Conservation (phyloP, 1,284 basidiomycete genomes). For the Ustilago loliicola region DNA sequence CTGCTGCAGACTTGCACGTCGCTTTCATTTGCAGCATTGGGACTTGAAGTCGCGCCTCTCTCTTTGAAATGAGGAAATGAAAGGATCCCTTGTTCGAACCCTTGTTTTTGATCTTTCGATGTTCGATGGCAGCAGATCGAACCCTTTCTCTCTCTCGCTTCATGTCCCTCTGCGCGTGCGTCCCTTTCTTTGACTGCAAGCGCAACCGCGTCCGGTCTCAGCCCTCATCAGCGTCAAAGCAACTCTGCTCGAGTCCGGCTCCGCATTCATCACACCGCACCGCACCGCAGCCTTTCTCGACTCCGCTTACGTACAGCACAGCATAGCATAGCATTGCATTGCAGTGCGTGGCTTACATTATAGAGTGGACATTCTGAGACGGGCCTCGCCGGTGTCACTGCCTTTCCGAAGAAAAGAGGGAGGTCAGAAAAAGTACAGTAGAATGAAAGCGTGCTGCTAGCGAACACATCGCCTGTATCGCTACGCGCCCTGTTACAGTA, state of each 20-base stretch:
- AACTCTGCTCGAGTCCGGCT: not conserved
- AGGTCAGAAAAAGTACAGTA: not conserved
- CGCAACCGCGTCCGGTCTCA: not conserved
- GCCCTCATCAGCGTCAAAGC: no score
- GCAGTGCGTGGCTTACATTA: not conserved
- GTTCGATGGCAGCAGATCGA: no score
- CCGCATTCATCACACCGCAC: not conserved
- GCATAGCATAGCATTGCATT: not conserved
- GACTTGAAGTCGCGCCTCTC: no score
- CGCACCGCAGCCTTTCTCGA: not conserved
- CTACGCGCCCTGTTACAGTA: not conserved
- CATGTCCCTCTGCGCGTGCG: no score
- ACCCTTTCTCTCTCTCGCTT: not conserved
- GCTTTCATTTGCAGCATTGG: no score
- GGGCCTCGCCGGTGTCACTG: not conserved
- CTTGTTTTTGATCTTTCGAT: not conserved
- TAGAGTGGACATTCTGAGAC: not conserved
- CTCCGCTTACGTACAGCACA: not conserved
- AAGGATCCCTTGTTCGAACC: not conserved
- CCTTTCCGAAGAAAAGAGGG: not conserved
- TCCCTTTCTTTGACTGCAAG: not conserved
- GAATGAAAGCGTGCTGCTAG: not conserved
- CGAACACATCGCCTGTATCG: conserved; percentile 7
- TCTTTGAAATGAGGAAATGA: not conserved
- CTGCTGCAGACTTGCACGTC: not conserved